phyloP scores from a whole-genome alignment of 371 early-diverging fungal genomes.

The Apophysomyces variabilis region DNA sequence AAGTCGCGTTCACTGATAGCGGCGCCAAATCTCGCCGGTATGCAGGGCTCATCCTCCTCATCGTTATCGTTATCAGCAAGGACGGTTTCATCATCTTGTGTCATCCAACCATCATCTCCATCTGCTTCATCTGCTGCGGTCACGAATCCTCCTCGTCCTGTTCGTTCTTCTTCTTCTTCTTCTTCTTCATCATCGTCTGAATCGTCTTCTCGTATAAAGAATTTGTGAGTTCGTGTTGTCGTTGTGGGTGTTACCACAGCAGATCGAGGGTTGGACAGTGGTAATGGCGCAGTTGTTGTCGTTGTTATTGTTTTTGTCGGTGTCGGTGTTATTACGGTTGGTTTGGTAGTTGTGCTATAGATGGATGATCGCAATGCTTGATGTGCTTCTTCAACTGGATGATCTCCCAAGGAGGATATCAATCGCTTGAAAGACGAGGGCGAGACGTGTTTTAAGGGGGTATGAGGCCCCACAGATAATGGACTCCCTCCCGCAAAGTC shows the following conservation, averaged over 20 bases:
- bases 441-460: conserved; percentile 34
- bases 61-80: conserved; percentile 11
- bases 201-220: conserved; percentile 26
- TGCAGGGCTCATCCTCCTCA: conserved; percentile 3
- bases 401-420: conserved; percentile 30
- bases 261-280: too few relatives aligned
- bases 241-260: too few relatives aligned
- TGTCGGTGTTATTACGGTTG: not conserved
- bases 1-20: conserved; percentile 14
- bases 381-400: conserved; percentile 4
- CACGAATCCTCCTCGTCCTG: conserved; percentile 11
- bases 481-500: conserved; percentile 14
- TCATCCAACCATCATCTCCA: conserved; percentile 9
- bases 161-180: conserved; percentile 18
- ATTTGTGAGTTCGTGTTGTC: conserved; percentile 23
- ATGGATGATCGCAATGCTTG: not conserved
- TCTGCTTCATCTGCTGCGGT: conserved; percentile 14
- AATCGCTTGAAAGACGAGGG: conserved; percentile 42
- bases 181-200: conserved; percentile 24
- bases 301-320: not conserved
- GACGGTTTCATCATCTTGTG: conserved; percentile 27
- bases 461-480: conserved; percentile 15
- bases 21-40: conserved; percentile 8
- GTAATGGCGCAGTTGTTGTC: conserved; percentile 5
- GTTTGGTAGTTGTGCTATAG: not conserved